phyloP scores from a whole-genome alignment of 768 basidiomycete genomes.

The Amanita fuliginea region DNA sequence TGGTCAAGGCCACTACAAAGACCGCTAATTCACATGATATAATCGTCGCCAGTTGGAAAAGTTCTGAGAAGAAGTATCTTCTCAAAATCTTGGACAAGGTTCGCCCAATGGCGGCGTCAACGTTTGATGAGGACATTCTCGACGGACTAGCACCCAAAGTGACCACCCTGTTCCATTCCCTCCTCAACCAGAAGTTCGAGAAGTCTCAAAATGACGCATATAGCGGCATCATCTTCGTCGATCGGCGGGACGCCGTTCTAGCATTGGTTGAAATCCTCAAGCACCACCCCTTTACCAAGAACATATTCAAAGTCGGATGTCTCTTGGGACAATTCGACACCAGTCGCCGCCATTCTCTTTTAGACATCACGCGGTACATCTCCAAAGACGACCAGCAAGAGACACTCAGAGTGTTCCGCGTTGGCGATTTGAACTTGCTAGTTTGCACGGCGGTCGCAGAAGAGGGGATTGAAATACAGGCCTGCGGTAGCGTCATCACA shows the following conservation, averaged over 20 bases:
- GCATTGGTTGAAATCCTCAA: constrained; percentile 51
- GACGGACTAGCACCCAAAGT: constrained; percentile 50
- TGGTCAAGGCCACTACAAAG: constrained; percentile 39
- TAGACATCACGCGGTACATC: constrained; percentile 60
- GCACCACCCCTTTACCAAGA: constrained; percentile 43
- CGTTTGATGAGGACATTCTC: constrained; percentile 37
- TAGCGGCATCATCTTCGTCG: constrained; percentile 69
- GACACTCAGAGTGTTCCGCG: constrained; percentile 51
- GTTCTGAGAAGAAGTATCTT: constrained; percentile 53
- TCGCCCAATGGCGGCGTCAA: constrained; percentile 32
- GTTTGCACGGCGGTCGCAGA: constrained; percentile 76
- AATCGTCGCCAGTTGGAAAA: constrained; percentile 41
- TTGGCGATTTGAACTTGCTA: constrained; percentile 62
- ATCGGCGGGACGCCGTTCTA: constrained; percentile 65
- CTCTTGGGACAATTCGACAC: constrained; percentile 59
- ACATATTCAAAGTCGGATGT: constrained; percentile 43
- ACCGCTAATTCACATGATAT: constrained; percentile 36
- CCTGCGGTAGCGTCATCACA: constrained; percentile 72
- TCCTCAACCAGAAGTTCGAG: constrained; percentile 45
- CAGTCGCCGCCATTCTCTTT: constrained; percentile 42
- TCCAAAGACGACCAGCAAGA: constrained; percentile 39
- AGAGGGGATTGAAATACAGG: constrained; percentile 78
- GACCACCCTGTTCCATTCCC: constrained; percentile 35
- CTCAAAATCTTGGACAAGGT: constrained; percentile 36
- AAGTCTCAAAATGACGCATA: constrained; percentile 45